Base-by-base conservation (phyloP, 2,329 filamentous ascomycete genomes). In the Nemania abortiva region DNA sequence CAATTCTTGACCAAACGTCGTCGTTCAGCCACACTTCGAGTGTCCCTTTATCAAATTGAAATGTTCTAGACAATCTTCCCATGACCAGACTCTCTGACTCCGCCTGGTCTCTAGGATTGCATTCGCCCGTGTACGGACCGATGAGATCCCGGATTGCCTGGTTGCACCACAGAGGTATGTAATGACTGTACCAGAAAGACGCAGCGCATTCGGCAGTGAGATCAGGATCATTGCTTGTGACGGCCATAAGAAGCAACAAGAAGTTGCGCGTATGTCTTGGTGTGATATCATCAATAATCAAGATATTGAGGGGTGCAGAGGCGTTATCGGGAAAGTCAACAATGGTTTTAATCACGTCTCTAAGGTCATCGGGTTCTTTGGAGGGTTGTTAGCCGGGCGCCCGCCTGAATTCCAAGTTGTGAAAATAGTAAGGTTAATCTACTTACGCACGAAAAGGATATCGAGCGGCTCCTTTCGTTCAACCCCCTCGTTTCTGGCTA, bases 381-480 rank as follows among this genome's bases (percentile, higher is more conserved):
- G 20, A 7, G 15, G n/a, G 22, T 11, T 27, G 6, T 63, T 20
- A 63, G 60, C 49, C n/a, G 37, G 6, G 6, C n/a, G 4, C 4
- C 2, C 18, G 22, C 22, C 7, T 29, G 20, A 11, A 29, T 39
- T 53, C 22, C 15, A 52, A 42, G 6, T n/a, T 27, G 15, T 11
- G 20, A 42, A 24, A 6, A 5, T 9, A 20, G 18, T 9, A 18
- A 34, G 45, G 15, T 47, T 5, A 47, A 47, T 29, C n/a, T 18
- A 64, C 66, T 55, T 24, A 68, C 66, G 15, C n/a, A 53, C 27
- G 20, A 68, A 68, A 7, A 68, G 61, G 34, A 68, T n/a, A 47
- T 68, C 34, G n/a, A 68, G n/a, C 11, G 37, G 47, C 11, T 60
- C 20, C 27, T 27, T 52, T 18, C n/a, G 20, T n/a, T 64, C 5